Conservation (phyloP, 1,139 yeast genomes). For the Suhomyces kunorum region DNA sequence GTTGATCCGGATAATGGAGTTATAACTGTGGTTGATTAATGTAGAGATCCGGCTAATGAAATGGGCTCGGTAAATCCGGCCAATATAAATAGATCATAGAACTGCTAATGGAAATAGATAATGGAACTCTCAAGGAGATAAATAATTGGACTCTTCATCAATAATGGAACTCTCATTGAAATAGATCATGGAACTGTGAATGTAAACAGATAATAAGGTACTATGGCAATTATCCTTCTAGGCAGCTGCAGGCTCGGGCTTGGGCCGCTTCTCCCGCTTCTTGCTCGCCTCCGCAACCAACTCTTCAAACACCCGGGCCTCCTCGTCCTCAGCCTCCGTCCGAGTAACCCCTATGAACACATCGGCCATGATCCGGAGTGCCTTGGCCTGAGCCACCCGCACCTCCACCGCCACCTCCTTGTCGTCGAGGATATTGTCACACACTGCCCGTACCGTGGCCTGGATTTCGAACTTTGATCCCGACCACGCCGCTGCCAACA, state of each 20-base stretch:
- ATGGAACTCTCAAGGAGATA: no score
- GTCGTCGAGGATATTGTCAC: constrained; percentile 76
- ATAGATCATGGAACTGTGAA: no score
- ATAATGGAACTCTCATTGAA: no score
- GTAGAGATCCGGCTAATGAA: no score
- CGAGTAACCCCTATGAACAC: constrained; percentile 68
- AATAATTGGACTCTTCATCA: no score
- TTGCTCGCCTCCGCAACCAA: constrained; percentile 89
- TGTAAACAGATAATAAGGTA: no score
- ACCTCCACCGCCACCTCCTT: constrained; percentile 52
- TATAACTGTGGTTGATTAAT: no score
- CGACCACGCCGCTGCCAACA: constrained; percentile 94
- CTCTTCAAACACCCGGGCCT: constrained; percentile 87
- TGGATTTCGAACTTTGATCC: constrained; percentile 90
- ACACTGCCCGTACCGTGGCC: constrained; percentile 83
- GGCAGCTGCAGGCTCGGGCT: neutral
- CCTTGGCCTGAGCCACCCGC: constrained; percentile 77
- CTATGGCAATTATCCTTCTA: no score
- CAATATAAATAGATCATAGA: no score
- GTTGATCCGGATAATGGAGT: no score
- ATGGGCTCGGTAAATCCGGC: no score
- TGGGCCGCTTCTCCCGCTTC: constrained; percentile 60
- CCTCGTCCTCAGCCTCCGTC: constrained; percentile 85
- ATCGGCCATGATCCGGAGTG: constrained; percentile 69
- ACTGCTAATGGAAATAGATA: no score